phyloP scores from a whole-genome alignment of 2,329 filamentous ascomycete species.

The Periconia digitata region DNA sequence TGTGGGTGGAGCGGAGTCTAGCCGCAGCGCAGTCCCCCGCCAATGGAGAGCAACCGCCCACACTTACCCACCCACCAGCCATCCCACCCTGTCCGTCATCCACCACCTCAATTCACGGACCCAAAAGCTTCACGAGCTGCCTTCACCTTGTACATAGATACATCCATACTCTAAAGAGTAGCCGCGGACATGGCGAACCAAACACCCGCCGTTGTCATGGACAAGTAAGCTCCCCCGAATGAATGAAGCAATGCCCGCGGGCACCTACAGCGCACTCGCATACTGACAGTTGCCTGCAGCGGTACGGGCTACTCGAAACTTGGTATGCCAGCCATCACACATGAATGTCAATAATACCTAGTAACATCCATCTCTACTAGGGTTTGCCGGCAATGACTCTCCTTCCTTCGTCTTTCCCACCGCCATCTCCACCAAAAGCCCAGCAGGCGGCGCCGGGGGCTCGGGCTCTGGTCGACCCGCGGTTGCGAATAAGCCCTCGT shows the following conservation, averaged over 20 bases:
- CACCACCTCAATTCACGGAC: constrained; percentile 22
- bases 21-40: constrained; percentile 12
- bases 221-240: constrained; percentile 79
- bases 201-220: constrained; percentile 99
- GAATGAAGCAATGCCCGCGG: constrained; percentile 20
- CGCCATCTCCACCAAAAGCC: constrained; percentile 92
- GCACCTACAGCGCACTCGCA: constrained; percentile 30
- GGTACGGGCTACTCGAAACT: constrained; percentile 99
- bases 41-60: constrained; percentile 20
- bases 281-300: constrained; percentile 59
- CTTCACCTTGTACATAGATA: constrained; percentile 14
- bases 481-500: constrained; percentile 93
- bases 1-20: constrained; percentile 27
- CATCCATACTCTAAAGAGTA: constrained; percentile 20
- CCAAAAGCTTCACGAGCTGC: constrained; percentile 21
- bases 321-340: constrained; percentile 60
- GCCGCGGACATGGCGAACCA: constrained; percentile 80
- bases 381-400: constrained; percentile 98
- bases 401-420: constrained; percentile 99
- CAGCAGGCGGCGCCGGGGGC: constrained; percentile 67
- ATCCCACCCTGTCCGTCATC: constrained; percentile 33
- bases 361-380: constrained; percentile 53
- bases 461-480: constrained; percentile 86
- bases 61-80: constrained; percentile 27
- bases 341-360: constrained; percentile 9